Conservation (phyloP, 768 basidiomycete genomes). For the Grammothele lineata region DNA sequence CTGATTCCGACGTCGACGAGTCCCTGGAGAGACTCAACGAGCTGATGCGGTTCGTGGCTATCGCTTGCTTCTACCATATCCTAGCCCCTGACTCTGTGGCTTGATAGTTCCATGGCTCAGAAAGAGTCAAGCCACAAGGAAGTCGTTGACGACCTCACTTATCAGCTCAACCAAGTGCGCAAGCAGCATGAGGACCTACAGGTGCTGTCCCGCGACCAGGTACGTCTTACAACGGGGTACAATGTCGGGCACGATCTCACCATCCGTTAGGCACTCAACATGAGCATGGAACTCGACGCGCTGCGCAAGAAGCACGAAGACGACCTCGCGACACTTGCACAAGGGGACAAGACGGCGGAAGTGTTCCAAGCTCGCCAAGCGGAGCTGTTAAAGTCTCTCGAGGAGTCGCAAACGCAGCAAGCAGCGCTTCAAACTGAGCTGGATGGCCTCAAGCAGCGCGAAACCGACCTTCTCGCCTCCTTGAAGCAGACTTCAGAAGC, state of each 20-base stretch:
- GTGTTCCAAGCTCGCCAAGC: slow-evolving; percentile 52
- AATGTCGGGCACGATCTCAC: not conserved
- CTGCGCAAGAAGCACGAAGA: slow-evolving; percentile 59
- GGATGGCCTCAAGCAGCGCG: slow-evolving; percentile 53
- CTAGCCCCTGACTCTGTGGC: not conserved
- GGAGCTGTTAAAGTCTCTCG: slow-evolving; percentile 45
- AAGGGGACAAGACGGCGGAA: slow-evolving; percentile 38
- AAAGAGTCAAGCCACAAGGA: slow-evolving; percentile 92
- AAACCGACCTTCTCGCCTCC: slow-evolving; percentile 47
- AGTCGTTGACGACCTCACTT: slow-evolving; percentile 64
- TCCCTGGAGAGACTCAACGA: slow-evolving; percentile 81
- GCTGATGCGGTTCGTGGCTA: slow-evolving; percentile 77
- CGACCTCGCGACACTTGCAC: slow-evolving; percentile 31
- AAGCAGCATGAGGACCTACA: slow-evolving; percentile 81
- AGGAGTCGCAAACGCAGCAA: slow-evolving; percentile 52
- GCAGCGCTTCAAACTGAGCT: slow-evolving; percentile 49
- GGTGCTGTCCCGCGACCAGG: slow-evolving; percentile 82
- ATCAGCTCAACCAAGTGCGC: slow-evolving; percentile 62
- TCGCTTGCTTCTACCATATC: not conserved
- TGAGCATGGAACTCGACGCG: slow-evolving; percentile 82
- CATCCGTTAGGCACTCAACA: slow-evolving; percentile 62
- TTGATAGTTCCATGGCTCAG: slow-evolving; percentile 87
- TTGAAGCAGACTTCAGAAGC: slow-evolving; percentile 47
- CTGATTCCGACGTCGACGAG: slow-evolving; percentile 51
- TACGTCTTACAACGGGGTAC: slow-evolving; percentile 30